phyloP scores from a whole-genome alignment of 129 eudicot species.

The Flaveria robusta region DNA sequence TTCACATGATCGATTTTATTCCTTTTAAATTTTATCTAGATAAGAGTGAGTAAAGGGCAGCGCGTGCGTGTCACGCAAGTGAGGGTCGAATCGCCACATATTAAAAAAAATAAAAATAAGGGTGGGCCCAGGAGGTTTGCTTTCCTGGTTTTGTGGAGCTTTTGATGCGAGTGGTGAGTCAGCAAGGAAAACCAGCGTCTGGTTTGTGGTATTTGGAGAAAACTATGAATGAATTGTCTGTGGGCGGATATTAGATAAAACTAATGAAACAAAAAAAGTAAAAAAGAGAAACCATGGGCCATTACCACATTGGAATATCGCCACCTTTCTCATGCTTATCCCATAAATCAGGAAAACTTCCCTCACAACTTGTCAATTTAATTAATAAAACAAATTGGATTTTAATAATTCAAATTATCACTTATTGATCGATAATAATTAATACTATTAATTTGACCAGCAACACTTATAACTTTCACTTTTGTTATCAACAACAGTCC shows the following conservation, averaged over 20 bases:
- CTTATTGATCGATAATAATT: no score
- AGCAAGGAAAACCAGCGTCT: conserved; percentile 31
- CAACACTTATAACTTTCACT: no score
- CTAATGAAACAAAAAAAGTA: no score
- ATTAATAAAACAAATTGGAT: no score
- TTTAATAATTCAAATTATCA: no score
- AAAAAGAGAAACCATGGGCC: conserved; percentile 36
- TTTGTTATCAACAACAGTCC: no score
- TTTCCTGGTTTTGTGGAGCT: conserved; percentile 74
- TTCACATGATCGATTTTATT: no score
- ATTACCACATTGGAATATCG: conserved; percentile 39
- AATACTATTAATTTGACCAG: no score
- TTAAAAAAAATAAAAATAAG: conserved; percentile 21
- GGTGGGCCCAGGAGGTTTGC: conserved; percentile 31
- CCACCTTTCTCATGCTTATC: conserved; percentile 34
- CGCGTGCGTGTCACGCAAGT: conserved; percentile 44
- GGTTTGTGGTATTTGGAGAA: conserved; percentile 36
- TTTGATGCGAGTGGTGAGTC: conserved; percentile 25
- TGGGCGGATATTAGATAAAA: neutral
- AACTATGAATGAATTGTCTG: conserved; percentile 15
- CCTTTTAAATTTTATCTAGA: neutral
- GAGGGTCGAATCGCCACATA: conserved; percentile 78
- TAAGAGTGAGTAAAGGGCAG: neutral
- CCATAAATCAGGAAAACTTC: conserved; percentile 41
- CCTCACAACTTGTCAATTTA: conserved; percentile 11